These are phyloP conservation scores for Aureobasidium lini DNA, from an alignment of 2,329 filamentous ascomycete genomes.

Conservation along the genomic window DNA sequence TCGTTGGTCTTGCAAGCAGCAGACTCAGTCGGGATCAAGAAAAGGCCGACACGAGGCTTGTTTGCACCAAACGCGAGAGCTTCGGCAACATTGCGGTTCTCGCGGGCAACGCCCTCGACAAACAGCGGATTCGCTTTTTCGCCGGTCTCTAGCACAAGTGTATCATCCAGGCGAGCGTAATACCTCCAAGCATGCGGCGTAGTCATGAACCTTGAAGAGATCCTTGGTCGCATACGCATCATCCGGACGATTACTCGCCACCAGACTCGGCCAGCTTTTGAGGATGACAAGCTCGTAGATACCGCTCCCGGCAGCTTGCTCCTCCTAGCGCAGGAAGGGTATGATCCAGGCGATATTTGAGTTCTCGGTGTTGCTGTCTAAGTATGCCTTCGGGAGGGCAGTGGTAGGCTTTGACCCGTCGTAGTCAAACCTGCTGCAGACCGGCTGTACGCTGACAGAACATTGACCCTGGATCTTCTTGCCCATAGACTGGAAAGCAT, in stretches of 20 bases:
- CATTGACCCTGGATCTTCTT: slow-evolving; percentile 20
- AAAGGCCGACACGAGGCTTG: slow-evolving; percentile 42
- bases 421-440: slow-evolving; percentile 17
- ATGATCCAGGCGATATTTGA: slow-evolving; percentile 34
- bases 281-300: slow-evolving; percentile 33
- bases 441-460: slow-evolving; percentile 25
- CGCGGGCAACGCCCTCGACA: slow-evolving; percentile 45
- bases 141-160: slow-evolving; percentile 37
- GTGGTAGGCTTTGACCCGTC: not conserved
- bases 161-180: slow-evolving; percentile 36
- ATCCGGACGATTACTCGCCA: slow-evolving; percentile 36
- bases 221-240: slow-evolving; percentile 41
- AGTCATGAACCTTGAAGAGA: slow-evolving; percentile 33
- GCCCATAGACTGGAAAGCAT: slow-evolving; percentile 20
- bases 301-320: slow-evolving; percentile 22
- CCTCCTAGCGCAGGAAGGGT: slow-evolving; percentile 33
- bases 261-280: slow-evolving; percentile 17
- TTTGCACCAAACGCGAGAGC: slow-evolving; percentile 50
- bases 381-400: not conserved
- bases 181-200: slow-evolving; percentile 36
- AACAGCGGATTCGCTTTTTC: slow-evolving; percentile 39
- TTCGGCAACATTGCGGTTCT: slow-evolving; percentile 46
- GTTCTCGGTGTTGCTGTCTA: slow-evolving; percentile 19
- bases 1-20: slow-evolving; percentile 32
- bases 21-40: slow-evolving; percentile 42